Percentiles rank a stretch among this genome's conserved stretches.
These are phyloP conservation scores for Salvia rosmarinus DNA, from an alignment of 257 asterid species.

Conservation along the genomic window DNA sequence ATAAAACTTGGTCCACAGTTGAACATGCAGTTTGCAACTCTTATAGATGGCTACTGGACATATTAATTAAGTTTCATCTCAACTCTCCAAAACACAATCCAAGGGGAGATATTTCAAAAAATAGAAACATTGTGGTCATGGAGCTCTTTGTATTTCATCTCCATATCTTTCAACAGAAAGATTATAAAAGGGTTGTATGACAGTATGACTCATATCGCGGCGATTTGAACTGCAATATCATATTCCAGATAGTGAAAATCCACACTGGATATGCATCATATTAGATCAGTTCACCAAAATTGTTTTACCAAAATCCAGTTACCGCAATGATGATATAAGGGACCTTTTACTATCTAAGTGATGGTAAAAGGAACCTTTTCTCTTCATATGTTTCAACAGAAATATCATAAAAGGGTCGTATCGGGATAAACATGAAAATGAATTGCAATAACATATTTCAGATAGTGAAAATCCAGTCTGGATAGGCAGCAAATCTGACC, in stretches of 20 bases:
- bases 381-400: not conserved
- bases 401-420: not conserved
- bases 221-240: not conserved
- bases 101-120: not conserved
- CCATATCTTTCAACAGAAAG: not conserved
- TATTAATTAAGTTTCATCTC: not conserved
- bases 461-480: not conserved
- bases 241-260: not conserved
- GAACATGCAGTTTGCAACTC: constrained; percentile 3
- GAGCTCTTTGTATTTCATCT: not conserved
- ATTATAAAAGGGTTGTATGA: not conserved
- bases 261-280: not conserved
- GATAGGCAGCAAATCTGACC: not conserved
- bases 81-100: constrained; percentile 9
- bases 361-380: not conserved
- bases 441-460: constrained; percentile 4
- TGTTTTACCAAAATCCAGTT: not conserved
- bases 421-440: not conserved
- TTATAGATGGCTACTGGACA: not conserved
- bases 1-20: constrained; percentile 1
- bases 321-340: not conserved
- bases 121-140: not conserved
- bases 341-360: not conserved
- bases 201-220: not conserved
- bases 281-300: constrained; percentile 2